Percentiles rank a stretch among this genome's conserved stretches.
Conservation (phyloP, 257 asterid genomes). For the Capsicum baccatum region DNA sequence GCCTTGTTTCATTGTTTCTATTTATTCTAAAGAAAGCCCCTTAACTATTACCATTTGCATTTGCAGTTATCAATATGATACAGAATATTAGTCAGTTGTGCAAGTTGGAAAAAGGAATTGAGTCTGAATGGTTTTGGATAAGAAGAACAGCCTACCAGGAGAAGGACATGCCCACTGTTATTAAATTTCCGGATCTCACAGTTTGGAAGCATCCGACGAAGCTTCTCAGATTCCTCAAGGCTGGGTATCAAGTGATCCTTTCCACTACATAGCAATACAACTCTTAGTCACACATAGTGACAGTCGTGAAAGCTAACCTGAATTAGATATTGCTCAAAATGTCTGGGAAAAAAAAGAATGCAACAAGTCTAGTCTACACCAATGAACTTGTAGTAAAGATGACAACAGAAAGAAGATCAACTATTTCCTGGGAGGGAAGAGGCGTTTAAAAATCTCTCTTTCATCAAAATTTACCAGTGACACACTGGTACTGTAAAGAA, state of each 20-base stretch:
- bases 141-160: slow-evolving; percentile 62
- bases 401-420: slow-evolving; percentile 10
- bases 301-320: background rate
- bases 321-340: slow-evolving; percentile 21
- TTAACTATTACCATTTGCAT: slow-evolving; percentile 16
- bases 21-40: background rate
- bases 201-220: slow-evolving; percentile 53
- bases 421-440: background rate
- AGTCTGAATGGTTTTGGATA: background rate
- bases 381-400: background rate
- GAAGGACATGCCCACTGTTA: slow-evolving; percentile 71
- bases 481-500: background rate
- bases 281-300: background rate
- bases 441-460: slow-evolving; percentile 16
- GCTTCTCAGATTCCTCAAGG: slow-evolving; percentile 75
- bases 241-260: slow-evolving; percentile 80
- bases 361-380: slow-evolving; percentile 9
- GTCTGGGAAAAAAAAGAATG: background rate
- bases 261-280: slow-evolving; percentile 58
- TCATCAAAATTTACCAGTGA: background rate
- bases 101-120: slow-evolving; percentile 2
- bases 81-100: background rate
- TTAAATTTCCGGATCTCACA: slow-evolving; percentile 67
- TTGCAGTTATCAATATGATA: background rate
- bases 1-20: background rate